phyloP scores from a whole-genome alignment of 805 yeast species.

The Ascoidea tarda region DNA sequence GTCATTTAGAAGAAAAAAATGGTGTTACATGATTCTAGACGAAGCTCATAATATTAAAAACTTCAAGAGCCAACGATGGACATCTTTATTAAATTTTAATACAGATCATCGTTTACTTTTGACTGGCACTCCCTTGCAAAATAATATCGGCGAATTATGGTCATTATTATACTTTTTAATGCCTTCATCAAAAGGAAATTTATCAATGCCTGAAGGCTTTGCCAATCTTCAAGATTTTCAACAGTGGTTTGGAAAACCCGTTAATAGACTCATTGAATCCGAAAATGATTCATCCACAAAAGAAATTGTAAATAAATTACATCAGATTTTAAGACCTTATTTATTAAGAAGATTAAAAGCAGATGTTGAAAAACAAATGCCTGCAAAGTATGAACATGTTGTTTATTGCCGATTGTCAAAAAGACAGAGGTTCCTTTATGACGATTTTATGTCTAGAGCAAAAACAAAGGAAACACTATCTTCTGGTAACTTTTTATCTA shows the following conservation, averaged over 20 bases:
- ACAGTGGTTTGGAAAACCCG: slow-evolving; percentile 98
- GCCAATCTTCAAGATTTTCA: slow-evolving; percentile 94
- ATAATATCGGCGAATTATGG: slow-evolving; percentile 92
- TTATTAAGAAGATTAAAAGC: slow-evolving; percentile 81
- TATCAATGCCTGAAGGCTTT: slow-evolving; percentile 86
- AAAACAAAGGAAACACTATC: slow-evolving; percentile 89
- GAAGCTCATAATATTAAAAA: slow-evolving; percentile 98
- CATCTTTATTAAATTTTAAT: slow-evolving; percentile 84
- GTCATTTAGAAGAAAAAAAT: slow-evolving; percentile 78
- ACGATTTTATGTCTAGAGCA: slow-evolving; percentile 95
- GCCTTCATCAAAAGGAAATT: slow-evolving; percentile 72
- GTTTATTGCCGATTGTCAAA: slow-evolving; percentile 85
- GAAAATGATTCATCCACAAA: slow-evolving; percentile 69
- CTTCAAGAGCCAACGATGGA: slow-evolving; percentile 95
- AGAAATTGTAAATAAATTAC: slow-evolving; percentile 76
- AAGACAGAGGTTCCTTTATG: slow-evolving; percentile 82
- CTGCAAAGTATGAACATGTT: slow-evolving; percentile 92
- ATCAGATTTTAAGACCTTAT: slow-evolving; percentile 89
- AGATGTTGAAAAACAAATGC: slow-evolving; percentile 98
- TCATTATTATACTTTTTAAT: slow-evolving; percentile 84
- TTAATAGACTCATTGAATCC: slow-evolving; percentile 79
- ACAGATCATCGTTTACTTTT: slow-evolving; percentile 76
- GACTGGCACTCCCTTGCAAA: slow-evolving; percentile 96
- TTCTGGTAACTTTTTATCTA: slow-evolving; percentile 87
- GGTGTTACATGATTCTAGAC: slow-evolving; percentile 95